Percentiles rank a stretch among this genome's conserved stretches.
Evolutionary conservation across 768 basidiomycete species (phyloP).

Genomic region (Floccularia luteovirens): DNA sequence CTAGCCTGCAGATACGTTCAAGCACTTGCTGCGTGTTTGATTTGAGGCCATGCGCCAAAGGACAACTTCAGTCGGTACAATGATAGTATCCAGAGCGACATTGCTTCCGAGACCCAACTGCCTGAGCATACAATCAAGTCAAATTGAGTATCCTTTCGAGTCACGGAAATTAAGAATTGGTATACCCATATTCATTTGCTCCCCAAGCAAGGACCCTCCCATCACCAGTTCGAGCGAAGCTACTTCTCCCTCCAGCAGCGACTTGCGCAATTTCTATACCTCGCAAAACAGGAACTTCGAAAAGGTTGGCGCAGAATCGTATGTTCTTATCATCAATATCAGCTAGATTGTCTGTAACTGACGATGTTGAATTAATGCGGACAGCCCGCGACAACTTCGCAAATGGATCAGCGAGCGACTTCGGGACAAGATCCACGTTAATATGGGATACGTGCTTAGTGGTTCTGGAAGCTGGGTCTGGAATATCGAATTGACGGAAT

Average conservation of each 20-base stretch:
- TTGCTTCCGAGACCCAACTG: constrained; percentile 76
- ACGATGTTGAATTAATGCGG: constrained; percentile 19
- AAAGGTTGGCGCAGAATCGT: constrained; percentile 60
- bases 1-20: constrained; percentile 58
- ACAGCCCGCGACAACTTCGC: constrained; percentile 34
- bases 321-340: constrained; percentile 34
- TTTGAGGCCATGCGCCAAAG: constrained; percentile 49
- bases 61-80: constrained; percentile 81
- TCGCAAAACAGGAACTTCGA: constrained; percentile 69
- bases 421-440: constrained; percentile 50
- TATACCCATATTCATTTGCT: constrained; percentile 79
- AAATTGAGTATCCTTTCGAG: constrained; percentile 1
- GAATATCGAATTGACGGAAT: constrained; percentile 53
- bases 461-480: constrained; percentile 21
- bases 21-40: constrained; percentile 50
- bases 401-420: constrained; percentile 42
- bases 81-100: constrained; percentile 58
- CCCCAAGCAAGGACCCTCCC: constrained; percentile 87
- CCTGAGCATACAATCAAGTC: constrained; percentile 24
- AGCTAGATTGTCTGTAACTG: constrained; percentile 22
- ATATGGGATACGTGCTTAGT: constrained; percentile 23
- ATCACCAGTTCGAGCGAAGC: constrained; percentile 57
- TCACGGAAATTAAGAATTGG: constrained; percentile 1
- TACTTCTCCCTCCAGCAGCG: constrained; percentile 64
- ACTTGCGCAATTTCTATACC: constrained; percentile 61